Conservation (phyloP, 192 early-diverging fungal species). For the Coemansia sp. region DNA sequence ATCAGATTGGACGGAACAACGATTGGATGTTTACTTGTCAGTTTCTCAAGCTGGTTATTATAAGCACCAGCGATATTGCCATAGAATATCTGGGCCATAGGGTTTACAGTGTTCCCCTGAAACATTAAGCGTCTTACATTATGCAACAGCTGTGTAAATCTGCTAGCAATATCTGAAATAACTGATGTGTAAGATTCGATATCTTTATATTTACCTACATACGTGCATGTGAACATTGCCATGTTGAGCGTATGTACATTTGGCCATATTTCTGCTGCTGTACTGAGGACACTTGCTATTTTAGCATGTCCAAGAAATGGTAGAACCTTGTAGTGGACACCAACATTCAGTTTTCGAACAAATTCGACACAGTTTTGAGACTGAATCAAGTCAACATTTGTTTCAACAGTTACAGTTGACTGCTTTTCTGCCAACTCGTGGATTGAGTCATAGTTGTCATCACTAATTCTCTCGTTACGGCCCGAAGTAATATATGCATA, state of each 20-base stretch:
- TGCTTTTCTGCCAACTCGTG: background rate
- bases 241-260: background rate
- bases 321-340: background rate
- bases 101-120: background rate
- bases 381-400: background rate
- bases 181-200: background rate
- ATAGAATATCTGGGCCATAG: background rate
- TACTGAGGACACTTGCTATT: background rate
- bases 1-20: background rate
- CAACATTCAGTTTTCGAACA: background rate
- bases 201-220: background rate
- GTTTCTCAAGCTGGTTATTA: background rate
- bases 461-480: no score
- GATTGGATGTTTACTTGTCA: background rate
- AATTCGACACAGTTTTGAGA: background rate
- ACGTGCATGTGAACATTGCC: background rate
- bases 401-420: background rate
- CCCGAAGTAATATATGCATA: no score
- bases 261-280: background rate
- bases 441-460: no score
- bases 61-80: background rate
- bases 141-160: background rate
- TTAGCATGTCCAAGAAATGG: background rate
- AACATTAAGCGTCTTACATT: background rate
- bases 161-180: background rate